Conservation (phyloP, 1,284 basidiomycete genomes). For the Ceratobasidium theobromae region DNA sequence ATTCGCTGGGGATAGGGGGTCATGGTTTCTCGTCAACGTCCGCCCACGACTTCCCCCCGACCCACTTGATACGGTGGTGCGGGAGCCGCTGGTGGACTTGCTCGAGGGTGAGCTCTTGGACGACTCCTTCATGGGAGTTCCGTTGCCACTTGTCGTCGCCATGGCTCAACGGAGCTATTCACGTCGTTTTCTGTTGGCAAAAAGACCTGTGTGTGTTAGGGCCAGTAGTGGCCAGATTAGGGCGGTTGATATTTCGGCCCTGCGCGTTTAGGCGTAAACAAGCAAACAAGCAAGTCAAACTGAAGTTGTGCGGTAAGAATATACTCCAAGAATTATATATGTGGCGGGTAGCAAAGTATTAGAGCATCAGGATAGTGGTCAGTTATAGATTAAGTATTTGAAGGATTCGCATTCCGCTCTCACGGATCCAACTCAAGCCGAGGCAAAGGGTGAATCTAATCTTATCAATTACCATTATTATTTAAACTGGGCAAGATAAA, state of each 20-base stretch:
- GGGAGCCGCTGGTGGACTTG: constrained; percentile 33
- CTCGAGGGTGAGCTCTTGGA: constrained; percentile 23
- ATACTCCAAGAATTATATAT: neutral
- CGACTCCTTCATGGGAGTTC: constrained; percentile 6
- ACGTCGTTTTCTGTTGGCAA: constrained; percentile 2
- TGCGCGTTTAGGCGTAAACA: neutral
- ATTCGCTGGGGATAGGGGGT: constrained; percentile 32
- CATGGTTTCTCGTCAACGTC: constrained; percentile 31
- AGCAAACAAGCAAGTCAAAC: neutral
- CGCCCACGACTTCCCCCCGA: constrained; percentile 34
- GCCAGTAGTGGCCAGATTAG: constrained; percentile 19
- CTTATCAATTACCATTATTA: constrained; percentile 15
- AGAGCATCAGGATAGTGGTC: neutral
- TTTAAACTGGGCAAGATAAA: neutral
- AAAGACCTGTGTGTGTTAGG: neutral
- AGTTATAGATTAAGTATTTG: constrained; percentile 18
- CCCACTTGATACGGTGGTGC: constrained; percentile 32
- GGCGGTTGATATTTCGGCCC: neutral
- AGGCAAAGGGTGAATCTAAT: constrained; percentile 23
- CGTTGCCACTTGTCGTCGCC: constrained; percentile 23
- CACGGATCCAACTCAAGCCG: constrained; percentile 25
- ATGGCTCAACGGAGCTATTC: neutral
- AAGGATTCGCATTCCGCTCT: constrained; percentile 16
- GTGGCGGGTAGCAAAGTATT: constrained; percentile 1
- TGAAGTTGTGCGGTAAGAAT: neutral